Conservation (phyloP, 106 monocot species). For the Dioscorea alata region DNA sequence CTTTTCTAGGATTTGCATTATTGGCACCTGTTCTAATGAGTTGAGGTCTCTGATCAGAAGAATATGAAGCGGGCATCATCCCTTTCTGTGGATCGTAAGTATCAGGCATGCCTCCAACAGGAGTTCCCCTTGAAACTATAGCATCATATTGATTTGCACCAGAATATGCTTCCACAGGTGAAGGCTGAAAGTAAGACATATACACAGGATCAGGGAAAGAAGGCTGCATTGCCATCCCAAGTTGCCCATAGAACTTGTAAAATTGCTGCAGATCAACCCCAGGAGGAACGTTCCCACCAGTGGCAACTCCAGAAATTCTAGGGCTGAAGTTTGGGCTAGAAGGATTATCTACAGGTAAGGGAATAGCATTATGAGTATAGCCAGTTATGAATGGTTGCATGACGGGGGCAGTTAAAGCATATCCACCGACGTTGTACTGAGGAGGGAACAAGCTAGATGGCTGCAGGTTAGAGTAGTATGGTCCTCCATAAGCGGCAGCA, state of each 20-base stretch:
- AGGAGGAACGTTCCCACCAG: constrained; percentile 21
- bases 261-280: constrained; percentile 41
- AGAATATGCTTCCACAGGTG: constrained; percentile 40
- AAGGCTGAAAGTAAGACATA: constrained; percentile 61
- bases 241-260: constrained; percentile 67
- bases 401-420: constrained; percentile 48
- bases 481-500: constrained; percentile 43
- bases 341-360: constrained; percentile 46
- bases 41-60: constrained; percentile 42
- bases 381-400: constrained; percentile 49
- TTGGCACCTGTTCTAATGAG: constrained; percentile 23
- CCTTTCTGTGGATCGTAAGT: constrained; percentile 44
- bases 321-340: constrained; percentile 28
- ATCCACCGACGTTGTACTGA: constrained; percentile 47
- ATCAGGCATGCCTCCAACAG: constrained; percentile 22
- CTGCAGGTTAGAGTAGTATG: constrained; percentile 49
- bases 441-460: constrained; percentile 45
- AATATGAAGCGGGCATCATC: constrained; percentile 12
- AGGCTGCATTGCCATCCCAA: constrained; percentile 44
- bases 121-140: constrained; percentile 24
- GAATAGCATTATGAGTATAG: constrained; percentile 56
- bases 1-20: constrained; percentile 20
- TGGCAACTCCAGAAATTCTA: constrained; percentile 30
- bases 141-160: constrained; percentile 45
- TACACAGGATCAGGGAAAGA: constrained; percentile 52